A percentile compares a stretch with the other conserved stretches of the same genome.
Conservation (phyloP, 2,329 filamentous ascomycete genomes). For the Hypoxylon sp. region DNA sequence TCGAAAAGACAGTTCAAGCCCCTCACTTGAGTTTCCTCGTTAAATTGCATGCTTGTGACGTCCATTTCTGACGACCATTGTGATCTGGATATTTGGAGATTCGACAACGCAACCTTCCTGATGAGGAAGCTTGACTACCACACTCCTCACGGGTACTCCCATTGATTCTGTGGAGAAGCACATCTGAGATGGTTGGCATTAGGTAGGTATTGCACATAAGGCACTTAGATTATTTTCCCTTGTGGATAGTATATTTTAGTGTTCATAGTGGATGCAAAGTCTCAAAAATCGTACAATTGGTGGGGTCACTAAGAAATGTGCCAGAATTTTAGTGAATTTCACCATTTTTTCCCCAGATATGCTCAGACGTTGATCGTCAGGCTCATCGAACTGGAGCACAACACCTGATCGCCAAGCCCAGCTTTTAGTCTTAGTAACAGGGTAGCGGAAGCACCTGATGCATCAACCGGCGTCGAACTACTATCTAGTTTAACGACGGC, state of each 20-base stretch:
- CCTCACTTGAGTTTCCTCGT: slow-evolving; percentile 33
- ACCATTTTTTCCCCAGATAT: slow-evolving; percentile 45
- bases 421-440: slow-evolving; percentile 21
- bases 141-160: slow-evolving; percentile 33
- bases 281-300: slow-evolving; percentile 23
- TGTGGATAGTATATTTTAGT: slow-evolving; percentile 29
- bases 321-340: slow-evolving; percentile 29
- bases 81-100: slow-evolving; percentile 11
- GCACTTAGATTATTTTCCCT: slow-evolving; percentile 17
- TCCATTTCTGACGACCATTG: slow-evolving; percentile 6
- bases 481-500: slow-evolving; percentile 12
- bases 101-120: slow-evolving; percentile 30
- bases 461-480: slow-evolving; percentile 16
- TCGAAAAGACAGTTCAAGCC: slow-evolving; percentile 46
- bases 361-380: slow-evolving; percentile 41
- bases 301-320: slow-evolving; percentile 30
- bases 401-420: slow-evolving; percentile 42
- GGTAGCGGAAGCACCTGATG: slow-evolving; percentile 22
- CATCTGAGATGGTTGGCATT: slow-evolving; percentile 34
- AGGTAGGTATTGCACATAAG: slow-evolving; percentile 14
- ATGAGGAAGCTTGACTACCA: slow-evolving; percentile 23
- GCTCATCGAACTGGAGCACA: slow-evolving; percentile 35
- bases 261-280: slow-evolving; percentile 15
- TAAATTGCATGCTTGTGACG: slow-evolving; percentile 28
- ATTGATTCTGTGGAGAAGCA: slow-evolving; percentile 32